Base-by-base conservation (phyloP, 139 green algal species). In the Chlorokybus atmophyticus region DNA sequence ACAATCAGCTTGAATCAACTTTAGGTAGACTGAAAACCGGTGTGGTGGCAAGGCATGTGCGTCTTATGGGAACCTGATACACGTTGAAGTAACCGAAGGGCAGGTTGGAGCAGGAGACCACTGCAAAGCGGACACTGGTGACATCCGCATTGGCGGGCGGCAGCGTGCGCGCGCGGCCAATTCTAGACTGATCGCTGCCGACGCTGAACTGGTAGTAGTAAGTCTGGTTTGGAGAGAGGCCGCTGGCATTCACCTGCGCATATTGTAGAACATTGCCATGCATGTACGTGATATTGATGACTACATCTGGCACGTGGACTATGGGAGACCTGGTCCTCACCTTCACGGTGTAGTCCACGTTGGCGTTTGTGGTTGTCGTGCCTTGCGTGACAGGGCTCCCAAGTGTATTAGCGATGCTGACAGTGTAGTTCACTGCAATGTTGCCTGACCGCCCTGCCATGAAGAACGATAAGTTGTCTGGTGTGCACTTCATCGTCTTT, bases 151-250 rank as follows among this genome's bases (percentile, higher is more conserved):
- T 44, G 14, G 38, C 14, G 17, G 14, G 17, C 14, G 38, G 38
- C 38, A 44, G 38, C 38, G 17, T 23, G 17, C 17, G 14, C 38
- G 38, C 38, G 14, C 14, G 38, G 14, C 38, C 17, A 14, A 17
- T 23, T 23, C 14, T 44, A 14, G 17, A 44, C 38, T 17, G 14
- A 17, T 23, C 38, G 17, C 38, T 44, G 14, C 14, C 38, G 14
- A 44, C 38, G 14, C 14, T 23, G 38, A 44, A 44, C 38, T 44
- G 38, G 38, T 44, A 44, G 38, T 44, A 44, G 38, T 44, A 44
- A 17, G n/a, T n/a, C n/a, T n/a, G n/a, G n/a, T n/a, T n/a, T n/a
- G n/a, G n/a, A n/a, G n/a, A n/a, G n/a, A n/a, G n/a, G n/a, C n/a
- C n/a, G n/a, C n/a, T n/a, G n/a, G n/a, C n/a, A n/a, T n/a, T n/a